phyloP scores from a whole-genome alignment of 345 rosid species.

The Cardamine occulta region DNA sequence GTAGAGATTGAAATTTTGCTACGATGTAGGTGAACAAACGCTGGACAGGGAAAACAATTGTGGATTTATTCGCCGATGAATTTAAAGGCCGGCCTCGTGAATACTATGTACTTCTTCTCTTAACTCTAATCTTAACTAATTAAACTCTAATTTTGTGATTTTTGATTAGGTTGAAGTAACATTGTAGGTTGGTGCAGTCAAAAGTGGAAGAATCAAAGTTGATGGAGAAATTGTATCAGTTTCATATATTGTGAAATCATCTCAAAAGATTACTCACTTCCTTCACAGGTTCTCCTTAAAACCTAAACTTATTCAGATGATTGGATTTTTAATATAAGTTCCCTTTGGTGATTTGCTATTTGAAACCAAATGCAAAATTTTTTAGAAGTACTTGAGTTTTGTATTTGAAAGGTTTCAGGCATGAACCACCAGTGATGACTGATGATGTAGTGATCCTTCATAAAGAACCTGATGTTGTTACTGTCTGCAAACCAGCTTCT shows the following conservation, averaged over 20 bases:
- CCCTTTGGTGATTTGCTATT: not conserved
- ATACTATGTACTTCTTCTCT: conserved; percentile 60
- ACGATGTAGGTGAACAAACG: conserved; percentile 76
- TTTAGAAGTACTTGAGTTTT: not conserved
- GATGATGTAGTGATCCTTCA: conserved; percentile 63
- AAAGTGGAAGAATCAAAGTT: conserved; percentile 85
- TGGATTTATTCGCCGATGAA: conserved; percentile 85
- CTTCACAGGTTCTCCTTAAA: conserved; percentile 64
- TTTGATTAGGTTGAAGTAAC: conserved; percentile 17
- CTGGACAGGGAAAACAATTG: conserved; percentile 90
- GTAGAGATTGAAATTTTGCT: not conserved
- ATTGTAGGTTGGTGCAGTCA: conserved; percentile 73
- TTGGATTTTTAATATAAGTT: no score
- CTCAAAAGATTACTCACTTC: conserved; percentile 91
- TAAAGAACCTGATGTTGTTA: conserved; percentile 73
- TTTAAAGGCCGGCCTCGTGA: conserved; percentile 86
- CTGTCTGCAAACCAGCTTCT: conserved; percentile 84
- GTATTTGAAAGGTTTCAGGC: conserved; percentile 61
- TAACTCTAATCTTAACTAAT: not conserved
- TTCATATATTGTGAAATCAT: conserved; percentile 71
- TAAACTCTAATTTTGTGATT: conserved; percentile 5
- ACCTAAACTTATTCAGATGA: not conserved
- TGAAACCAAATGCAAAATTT: not conserved
- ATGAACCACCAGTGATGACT: conserved; percentile 85
- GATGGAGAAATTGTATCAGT: conserved; percentile 76